Percentiles rank a stretch among this genome's conserved stretches.
Conservation (phyloP, 768 basidiomycete genomes). For the Russula sp. region DNA sequence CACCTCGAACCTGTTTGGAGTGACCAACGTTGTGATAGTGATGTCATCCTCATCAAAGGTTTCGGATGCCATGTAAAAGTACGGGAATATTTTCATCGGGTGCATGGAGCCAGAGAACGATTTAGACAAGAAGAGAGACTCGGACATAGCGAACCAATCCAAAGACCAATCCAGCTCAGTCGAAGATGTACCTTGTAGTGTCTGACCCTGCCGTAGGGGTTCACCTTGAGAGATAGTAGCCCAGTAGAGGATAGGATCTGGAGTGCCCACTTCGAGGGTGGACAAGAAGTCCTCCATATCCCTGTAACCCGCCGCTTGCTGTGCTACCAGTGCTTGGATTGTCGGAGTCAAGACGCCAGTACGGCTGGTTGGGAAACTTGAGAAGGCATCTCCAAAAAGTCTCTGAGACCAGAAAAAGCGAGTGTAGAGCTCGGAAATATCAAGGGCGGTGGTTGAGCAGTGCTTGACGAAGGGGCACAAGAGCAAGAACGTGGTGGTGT, state of each 20-base stretch:
- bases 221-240: conserved; percentile 2
- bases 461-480: conserved; percentile 19
- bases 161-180: conserved; percentile 7
- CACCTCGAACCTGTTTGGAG: conserved; percentile 67
- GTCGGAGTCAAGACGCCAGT: neutral
- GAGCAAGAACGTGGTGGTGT: conserved; percentile 19
- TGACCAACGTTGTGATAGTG: conserved; percentile 81
- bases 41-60: conserved; percentile 56
- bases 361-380: neutral
- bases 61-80: conserved; percentile 65
- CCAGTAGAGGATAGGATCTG: conserved; percentile 6
- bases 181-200: neutral
- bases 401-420: conserved; percentile 5
- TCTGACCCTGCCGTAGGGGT: neutral
- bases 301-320: conserved; percentile 4
- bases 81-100: conserved; percentile 72
- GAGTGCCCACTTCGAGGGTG: neutral
- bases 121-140: conserved; percentile 47
- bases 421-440: conserved; percentile 2
- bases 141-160: conserved; percentile 13
- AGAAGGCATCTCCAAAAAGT: neutral
- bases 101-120: conserved; percentile 62
- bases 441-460: conserved; percentile 15
- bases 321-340: conserved; percentile 3
- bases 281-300: conserved; percentile 10